phyloP scores from a whole-genome alignment of 2,329 filamentous ascomycete species.

The Fusarium brevicatenulatum region DNA sequence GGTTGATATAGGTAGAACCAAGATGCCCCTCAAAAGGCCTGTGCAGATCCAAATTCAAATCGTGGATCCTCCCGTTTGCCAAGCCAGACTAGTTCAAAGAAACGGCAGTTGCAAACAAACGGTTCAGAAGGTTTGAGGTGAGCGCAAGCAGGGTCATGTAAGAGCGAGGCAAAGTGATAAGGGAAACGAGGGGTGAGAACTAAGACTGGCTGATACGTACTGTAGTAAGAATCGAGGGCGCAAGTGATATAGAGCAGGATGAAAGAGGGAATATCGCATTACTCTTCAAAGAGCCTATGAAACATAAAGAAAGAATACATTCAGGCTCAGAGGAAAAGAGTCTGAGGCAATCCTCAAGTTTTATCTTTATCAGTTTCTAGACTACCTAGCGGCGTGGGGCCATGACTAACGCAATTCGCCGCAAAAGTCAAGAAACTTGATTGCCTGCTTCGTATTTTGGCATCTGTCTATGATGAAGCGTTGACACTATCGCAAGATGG shows the following conservation, averaged over 20 bases:
- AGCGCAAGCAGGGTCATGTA: constrained; percentile 1
- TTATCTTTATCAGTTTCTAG: constrained; percentile 5
- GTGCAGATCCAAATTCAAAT: constrained; percentile 28
- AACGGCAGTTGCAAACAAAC: background rate
- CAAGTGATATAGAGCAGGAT: background rate
- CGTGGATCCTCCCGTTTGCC: constrained; percentile 6
- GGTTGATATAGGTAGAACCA: constrained; percentile 20
- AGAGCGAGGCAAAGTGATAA: constrained; percentile 10
- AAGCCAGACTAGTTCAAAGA: background rate
- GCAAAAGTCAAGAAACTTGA: background rate
- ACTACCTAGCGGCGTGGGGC: constrained; percentile 11
- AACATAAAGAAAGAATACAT: background rate
- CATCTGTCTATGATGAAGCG: background rate
- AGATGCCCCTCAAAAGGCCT: constrained; percentile 32
- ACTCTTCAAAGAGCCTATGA: background rate
- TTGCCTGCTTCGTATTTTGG: background rate
- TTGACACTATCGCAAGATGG: background rate
- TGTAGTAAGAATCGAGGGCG: background rate
- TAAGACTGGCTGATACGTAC: constrained; percentile 14
- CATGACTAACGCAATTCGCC: constrained; percentile 12
- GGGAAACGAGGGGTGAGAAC: background rate
- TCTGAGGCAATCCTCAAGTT: constrained; percentile 7
- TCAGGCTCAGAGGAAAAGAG: background rate
- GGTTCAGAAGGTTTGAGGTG: constrained; percentile 1
- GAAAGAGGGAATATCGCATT: constrained; percentile 15